Evolutionary conservation across 176 grass and related monocot species (phyloP).

Genomic region (Themeda triandra): DNA sequence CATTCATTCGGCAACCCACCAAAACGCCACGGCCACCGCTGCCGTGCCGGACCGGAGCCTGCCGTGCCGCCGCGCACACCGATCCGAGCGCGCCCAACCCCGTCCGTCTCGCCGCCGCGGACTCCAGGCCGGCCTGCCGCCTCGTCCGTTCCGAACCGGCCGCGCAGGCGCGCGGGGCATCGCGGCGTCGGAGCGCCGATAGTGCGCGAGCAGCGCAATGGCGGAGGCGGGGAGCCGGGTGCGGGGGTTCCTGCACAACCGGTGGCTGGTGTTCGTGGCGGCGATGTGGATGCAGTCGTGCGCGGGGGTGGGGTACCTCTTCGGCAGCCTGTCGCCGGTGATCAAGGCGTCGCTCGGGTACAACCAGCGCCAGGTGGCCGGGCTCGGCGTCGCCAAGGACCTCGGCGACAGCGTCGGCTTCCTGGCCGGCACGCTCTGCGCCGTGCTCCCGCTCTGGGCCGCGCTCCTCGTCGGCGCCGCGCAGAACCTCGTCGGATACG

Average conservation of each 20-base stretch:
- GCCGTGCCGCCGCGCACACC: not conserved
- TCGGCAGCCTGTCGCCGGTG: constrained; percentile 88
- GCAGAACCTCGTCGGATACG: constrained; percentile 83
- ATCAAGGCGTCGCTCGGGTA: constrained; percentile 81
- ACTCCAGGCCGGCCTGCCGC: no score
- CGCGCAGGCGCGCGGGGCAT: not conserved
- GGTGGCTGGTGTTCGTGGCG: constrained; percentile 92
- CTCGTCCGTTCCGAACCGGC: not conserved
- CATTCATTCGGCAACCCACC: not conserved
- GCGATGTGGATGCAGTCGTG: constrained; percentile 98
- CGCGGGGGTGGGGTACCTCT: constrained; percentile 81
- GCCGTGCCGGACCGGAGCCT: not conserved
- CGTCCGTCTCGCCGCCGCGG: not conserved
- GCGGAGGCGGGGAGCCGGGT: constrained; percentile 26
- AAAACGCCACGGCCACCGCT: not conserved
- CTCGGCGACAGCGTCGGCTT: constrained; percentile 88
- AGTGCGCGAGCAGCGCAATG: constrained; percentile 23
- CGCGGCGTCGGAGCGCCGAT: not conserved
- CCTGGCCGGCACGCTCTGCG: constrained; percentile 75
- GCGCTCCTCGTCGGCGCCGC: constrained; percentile 72
- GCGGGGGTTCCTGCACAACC: constrained; percentile 54
- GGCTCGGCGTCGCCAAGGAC: constrained; percentile 89
- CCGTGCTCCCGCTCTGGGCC: constrained; percentile 76
- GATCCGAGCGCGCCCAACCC: not conserved
- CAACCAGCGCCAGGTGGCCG: constrained; percentile 83